Conservation (phyloP, 2,329 filamentous ascomycete genomes). For the Whalleya microplaca region DNA sequence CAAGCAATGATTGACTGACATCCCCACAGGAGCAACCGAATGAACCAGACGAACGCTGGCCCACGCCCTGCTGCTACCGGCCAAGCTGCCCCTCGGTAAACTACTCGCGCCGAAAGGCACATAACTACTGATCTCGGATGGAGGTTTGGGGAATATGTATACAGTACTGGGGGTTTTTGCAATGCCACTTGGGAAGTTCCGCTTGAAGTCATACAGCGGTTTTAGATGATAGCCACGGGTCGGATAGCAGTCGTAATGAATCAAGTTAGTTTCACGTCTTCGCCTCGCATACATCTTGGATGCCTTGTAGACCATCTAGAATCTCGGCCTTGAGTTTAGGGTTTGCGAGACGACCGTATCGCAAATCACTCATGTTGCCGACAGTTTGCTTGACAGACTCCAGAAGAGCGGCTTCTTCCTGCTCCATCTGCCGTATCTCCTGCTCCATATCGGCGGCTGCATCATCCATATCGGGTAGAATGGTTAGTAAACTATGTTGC, state of each 20-base stretch:
- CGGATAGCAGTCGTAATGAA: slow-evolving; percentile 28
- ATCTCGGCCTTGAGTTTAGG: slow-evolving; percentile 67
- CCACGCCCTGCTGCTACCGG: slow-evolving; percentile 33
- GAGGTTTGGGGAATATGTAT: neutral
- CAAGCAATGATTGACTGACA: slow-evolving; percentile 19
- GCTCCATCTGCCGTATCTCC: slow-evolving; percentile 68
- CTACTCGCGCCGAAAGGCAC: neutral
- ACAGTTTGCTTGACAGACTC: slow-evolving; percentile 67
- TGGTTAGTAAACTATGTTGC: slow-evolving; percentile 64
- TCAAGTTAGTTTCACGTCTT: slow-evolving; percentile 39
- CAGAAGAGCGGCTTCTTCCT: slow-evolving; percentile 64
- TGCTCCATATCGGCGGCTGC: slow-evolving; percentile 68
- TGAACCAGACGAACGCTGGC: slow-evolving; percentile 30
- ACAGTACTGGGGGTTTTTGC: neutral
- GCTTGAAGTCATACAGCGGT: slow-evolving; percentile 2
- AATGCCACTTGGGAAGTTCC: slow-evolving; percentile 1
- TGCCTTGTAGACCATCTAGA: slow-evolving; percentile 64
- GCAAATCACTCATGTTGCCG: slow-evolving; percentile 77
- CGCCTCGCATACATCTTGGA: slow-evolving; percentile 65
- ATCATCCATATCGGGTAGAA: slow-evolving; percentile 70
- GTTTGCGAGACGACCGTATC: slow-evolving; percentile 76
- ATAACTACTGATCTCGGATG: neutral
- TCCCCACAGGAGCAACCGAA: slow-evolving; percentile 25
- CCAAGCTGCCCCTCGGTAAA: slow-evolving; percentile 32
- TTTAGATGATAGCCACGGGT: slow-evolving; percentile 10